These are phyloP conservation scores for Furculomyces boomerangus DNA, from an alignment of 371 early-diverging fungal genomes.

Conservation along the genomic window DNA sequence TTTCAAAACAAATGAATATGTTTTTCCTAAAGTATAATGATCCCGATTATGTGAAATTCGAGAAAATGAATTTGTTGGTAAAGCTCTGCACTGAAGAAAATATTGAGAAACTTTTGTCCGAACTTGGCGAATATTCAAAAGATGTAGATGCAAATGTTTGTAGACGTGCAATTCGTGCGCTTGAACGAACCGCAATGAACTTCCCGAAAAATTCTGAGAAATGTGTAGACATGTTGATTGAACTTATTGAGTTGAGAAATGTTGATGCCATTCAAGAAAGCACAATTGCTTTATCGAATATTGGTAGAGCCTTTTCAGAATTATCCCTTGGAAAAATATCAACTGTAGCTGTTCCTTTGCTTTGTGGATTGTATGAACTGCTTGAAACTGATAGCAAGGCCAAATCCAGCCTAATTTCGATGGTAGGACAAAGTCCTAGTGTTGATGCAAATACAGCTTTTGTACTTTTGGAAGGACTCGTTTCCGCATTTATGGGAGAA, in stretches of 20 bases:
- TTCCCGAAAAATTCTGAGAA: slow-evolving; percentile 72
- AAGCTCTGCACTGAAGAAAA: slow-evolving; percentile 59
- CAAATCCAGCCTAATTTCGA: slow-evolving; percentile 85
- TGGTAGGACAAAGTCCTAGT: slow-evolving; percentile 82
- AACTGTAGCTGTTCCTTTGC: slow-evolving; percentile 67
- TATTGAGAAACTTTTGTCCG: slow-evolving; percentile 64
- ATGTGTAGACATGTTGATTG: slow-evolving; percentile 70
- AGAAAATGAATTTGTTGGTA: slow-evolving; percentile 80
- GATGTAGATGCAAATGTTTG: slow-evolving; percentile 97
- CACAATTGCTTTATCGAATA: background rate
- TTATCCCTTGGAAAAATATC: slow-evolving; percentile 86
- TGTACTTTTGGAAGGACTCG: slow-evolving; percentile 58
- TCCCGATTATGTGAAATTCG: slow-evolving; percentile 87
- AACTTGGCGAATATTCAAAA: slow-evolving; percentile 85
- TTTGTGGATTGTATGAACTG: background rate
- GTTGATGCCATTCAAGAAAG: background rate
- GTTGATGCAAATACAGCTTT: slow-evolving; percentile 74
- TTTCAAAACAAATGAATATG: slow-evolving; percentile 70
- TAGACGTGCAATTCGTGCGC: slow-evolving; percentile 72
- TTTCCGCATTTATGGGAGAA: slow-evolving; percentile 42
- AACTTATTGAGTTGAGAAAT: slow-evolving; percentile 65
- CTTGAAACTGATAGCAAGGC: slow-evolving; percentile 33
- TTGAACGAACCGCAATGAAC: slow-evolving; percentile 86
- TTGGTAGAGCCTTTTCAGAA: slow-evolving; percentile 41
- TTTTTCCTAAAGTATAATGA: slow-evolving; percentile 96